These are phyloP conservation scores for Ophiorrhiza pumila DNA, from an alignment of 257 asterid genomes.

Conservation along the genomic window DNA sequence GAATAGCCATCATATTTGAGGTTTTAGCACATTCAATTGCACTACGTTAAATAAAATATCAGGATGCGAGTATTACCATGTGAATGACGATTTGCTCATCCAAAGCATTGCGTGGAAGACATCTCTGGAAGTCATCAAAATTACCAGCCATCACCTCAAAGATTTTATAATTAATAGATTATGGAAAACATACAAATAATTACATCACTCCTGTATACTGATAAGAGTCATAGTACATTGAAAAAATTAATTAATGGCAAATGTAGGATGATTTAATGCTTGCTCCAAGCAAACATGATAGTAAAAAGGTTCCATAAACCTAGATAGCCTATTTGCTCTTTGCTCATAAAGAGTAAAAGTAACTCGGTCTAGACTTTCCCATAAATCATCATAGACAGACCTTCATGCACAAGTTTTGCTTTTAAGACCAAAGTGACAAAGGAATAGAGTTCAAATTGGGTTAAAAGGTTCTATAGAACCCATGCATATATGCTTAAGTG, in stretches of 20 bases:
- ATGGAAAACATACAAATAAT: neutral
- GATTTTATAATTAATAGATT: neutral
- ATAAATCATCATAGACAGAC: neutral
- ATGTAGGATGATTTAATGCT: neutral
- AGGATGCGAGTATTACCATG: constrained; percentile 51
- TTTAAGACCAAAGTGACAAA: neutral
- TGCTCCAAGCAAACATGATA: neutral
- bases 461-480: neutral
- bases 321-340: neutral
- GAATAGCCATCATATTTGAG: neutral
- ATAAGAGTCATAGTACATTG: neutral
- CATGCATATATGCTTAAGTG: neutral
- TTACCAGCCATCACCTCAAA: constrained; percentile 3
- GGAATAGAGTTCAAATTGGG: neutral
- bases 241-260: neutral
- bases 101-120: constrained; percentile 82
- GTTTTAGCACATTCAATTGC: neutral
- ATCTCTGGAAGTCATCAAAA: constrained; percentile 58
- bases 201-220: neutral
- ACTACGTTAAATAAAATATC: neutral
- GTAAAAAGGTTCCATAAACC: neutral
- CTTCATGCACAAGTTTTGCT: neutral
- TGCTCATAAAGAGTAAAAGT: neutral
- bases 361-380: neutral
- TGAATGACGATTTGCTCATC: constrained; percentile 90